Percentiles rank a stretch among this genome's conserved stretches.
These are phyloP conservation scores for Entomortierella parvispora DNA, from an alignment of 192 early-diverging fungal species.

Conservation along the genomic window DNA sequence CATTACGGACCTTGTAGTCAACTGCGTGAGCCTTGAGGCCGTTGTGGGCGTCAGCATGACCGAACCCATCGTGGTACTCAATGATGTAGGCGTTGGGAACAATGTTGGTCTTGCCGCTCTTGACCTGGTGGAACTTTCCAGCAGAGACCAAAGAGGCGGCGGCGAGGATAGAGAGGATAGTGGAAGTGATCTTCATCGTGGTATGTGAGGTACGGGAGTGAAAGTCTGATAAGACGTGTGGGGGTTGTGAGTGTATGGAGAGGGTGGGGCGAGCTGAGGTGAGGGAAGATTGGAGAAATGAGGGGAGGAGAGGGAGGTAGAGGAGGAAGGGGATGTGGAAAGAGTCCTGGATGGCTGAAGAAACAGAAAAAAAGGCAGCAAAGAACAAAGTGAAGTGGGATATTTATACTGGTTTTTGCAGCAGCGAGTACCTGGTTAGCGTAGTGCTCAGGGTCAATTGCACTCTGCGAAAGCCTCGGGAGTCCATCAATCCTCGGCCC, in stretches of 20 bases:
- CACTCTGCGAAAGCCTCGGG: no score
- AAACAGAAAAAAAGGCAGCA: neutral
- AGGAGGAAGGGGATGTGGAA: neutral
- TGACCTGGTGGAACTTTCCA: constrained; percentile 21
- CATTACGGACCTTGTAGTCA: constrained; percentile 50
- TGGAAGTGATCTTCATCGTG: constrained; percentile 26
- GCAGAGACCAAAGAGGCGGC: constrained; percentile 35
- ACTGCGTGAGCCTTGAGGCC: constrained; percentile 23
- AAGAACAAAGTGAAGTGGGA: neutral
- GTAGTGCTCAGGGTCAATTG: no score
- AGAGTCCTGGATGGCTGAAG: constrained; percentile 20
- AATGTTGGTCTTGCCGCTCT: constrained; percentile 6
- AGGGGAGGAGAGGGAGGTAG: neutral
- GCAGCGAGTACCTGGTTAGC: no score
- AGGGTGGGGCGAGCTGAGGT: constrained; percentile 5
- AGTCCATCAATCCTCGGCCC: no score
- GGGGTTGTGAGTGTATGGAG: neutral
- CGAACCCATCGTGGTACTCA: constrained; percentile 19
- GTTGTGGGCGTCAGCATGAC: constrained; percentile 14
- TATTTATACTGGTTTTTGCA: neutral
- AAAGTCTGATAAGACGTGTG: constrained; percentile 5
- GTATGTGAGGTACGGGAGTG: no score
- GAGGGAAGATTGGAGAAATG: neutral
- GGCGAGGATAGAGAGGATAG: constrained; percentile 34
- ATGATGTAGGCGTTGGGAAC: constrained; percentile 29